Conservation (phyloP, 2,329 filamentous ascomycete genomes). For the Trichoderma lentiforme region DNA sequence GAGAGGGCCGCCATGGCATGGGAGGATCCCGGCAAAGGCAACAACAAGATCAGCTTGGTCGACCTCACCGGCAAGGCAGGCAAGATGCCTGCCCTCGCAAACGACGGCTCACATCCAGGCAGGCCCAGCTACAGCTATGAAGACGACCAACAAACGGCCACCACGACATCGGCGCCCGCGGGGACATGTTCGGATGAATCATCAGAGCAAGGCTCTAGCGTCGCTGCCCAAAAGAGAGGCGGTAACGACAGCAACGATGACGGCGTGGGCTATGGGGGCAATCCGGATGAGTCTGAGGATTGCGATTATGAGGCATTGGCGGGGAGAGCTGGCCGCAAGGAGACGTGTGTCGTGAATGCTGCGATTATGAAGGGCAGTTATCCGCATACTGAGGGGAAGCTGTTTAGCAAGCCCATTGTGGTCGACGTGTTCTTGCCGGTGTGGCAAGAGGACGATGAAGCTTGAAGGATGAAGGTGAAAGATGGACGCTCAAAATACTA, state of each 20-base stretch:
- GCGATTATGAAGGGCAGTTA: conserved; percentile 68
- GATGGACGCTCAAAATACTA: neutral
- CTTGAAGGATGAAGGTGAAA: neutral
- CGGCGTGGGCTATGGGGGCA: conserved; percentile 22
- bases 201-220: conserved; percentile 18
- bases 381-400: conserved; percentile 59
- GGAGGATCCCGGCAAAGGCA: conserved; percentile 55
- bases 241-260: neutral
- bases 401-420: conserved; percentile 76
- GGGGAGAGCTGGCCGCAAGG: conserved; percentile 47
- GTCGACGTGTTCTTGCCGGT: conserved; percentile 73
- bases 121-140: neutral
- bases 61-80: conserved; percentile 50
- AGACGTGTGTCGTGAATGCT: conserved; percentile 80
- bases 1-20: conserved; percentile 48
- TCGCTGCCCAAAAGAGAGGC: conserved; percentile 18
- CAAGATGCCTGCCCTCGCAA: conserved; percentile 41
- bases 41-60: conserved; percentile 59
- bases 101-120: conserved; percentile 41
- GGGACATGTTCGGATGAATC: neutral
- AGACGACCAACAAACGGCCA: neutral
- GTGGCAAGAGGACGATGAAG: conserved; percentile 24
- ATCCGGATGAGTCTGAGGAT: conserved; percentile 36
- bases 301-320: conserved; percentile 41
- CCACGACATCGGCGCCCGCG: neutral